These are phyloP conservation scores for Larix kaempferi DNA, from an alignment of 75 land plant species.

Conservation along the genomic window DNA sequence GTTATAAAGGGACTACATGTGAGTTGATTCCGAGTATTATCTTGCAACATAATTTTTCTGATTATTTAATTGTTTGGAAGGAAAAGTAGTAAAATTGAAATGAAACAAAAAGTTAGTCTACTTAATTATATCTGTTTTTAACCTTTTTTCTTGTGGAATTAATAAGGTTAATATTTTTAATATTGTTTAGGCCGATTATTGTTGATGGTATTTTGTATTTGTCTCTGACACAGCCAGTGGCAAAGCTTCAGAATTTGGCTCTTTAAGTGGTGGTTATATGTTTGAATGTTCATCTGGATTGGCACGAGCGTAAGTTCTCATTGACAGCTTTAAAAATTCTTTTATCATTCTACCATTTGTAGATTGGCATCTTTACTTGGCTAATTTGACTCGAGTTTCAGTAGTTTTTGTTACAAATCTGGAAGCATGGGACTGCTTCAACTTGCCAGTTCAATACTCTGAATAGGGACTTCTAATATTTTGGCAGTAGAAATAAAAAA, in stretches of 20 bases:
- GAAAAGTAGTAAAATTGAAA: background rate
- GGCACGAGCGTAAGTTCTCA: conserved; percentile 49
- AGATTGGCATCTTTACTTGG: background rate
- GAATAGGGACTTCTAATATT: background rate
- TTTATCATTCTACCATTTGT: background rate
- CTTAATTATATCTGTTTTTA: background rate
- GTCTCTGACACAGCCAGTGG: conserved; percentile 54
- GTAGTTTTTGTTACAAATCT: no score
- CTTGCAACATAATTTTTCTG: no score
- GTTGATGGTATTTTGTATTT: no score
- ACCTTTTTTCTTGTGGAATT: background rate
- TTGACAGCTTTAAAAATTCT: no score
- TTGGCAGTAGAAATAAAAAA: background rate
- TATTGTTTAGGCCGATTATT: background rate
- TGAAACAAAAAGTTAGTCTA: background rate
- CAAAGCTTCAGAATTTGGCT: conserved; percentile 92
- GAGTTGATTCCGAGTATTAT: no score
- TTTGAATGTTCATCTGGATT: conserved; percentile 92
- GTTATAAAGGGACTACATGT: no score
- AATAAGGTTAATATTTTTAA: background rate
- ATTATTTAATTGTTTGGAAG: background rate
- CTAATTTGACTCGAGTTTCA: background rate
- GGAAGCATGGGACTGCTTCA: no score
- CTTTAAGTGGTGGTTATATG: conserved; percentile 83
- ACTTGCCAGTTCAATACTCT: no score